phyloP scores from a whole-genome alignment of 1,139 yeast species.

The Zygosaccharomyces pseudobailii region DNA sequence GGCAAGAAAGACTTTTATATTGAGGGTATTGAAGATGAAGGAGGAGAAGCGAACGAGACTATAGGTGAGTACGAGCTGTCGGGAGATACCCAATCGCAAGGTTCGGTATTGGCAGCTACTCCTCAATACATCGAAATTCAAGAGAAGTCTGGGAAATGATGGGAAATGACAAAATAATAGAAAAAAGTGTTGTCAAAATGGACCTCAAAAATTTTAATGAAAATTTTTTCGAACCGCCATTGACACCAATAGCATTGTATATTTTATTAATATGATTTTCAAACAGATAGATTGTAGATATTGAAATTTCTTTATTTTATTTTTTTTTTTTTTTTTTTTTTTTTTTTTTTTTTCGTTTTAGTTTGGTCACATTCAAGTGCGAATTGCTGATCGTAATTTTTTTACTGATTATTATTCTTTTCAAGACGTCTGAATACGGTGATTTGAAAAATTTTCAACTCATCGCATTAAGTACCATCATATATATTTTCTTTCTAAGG shows the following conservation, averaged over 20 bases:
- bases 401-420: constrained; percentile 3
- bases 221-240: not conserved
- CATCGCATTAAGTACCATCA: constrained; percentile 6
- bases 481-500: too few species aligned
- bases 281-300: not conserved
- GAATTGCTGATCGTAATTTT: not conserved
- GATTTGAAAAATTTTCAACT: constrained; percentile 11
- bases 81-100: constrained; percentile 1
- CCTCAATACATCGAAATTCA: not conserved
- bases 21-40: constrained; percentile 20
- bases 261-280: not conserved
- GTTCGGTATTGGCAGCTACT: not conserved
- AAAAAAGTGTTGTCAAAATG: not conserved
- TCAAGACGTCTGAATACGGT: not conserved
- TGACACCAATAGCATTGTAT: not conserved
- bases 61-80: constrained; percentile 3
- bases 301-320: not conserved
- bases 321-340: too few species aligned
- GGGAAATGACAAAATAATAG: not conserved
- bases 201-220: too few species aligned
- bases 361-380: not conserved
- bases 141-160: not conserved
- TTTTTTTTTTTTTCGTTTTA: not conserved
- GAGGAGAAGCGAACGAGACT: not conserved
- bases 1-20: constrained; percentile 38